Base-by-base conservation (phyloP, 208 protist genomes). In the Porcisia deanei region DNA sequence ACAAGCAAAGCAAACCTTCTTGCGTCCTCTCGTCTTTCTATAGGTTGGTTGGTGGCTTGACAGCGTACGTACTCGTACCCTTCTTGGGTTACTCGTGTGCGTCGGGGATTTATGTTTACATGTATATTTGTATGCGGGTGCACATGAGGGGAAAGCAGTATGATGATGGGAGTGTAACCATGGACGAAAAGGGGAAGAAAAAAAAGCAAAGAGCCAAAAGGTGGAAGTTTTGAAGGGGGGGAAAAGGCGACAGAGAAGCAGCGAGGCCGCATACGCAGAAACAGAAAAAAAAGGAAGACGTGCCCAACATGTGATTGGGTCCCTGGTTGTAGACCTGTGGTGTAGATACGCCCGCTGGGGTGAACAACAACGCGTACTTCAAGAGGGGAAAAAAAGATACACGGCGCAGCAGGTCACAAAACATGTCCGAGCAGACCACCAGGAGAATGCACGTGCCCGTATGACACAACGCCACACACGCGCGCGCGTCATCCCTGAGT, bases 141-240 rank as follows among this genome's bases (percentile, higher is more conserved):
- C 10, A 22, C 41, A 67, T 52, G 10, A 47, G 39, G 58, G 58
- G 10, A 20, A 10, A 20, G 22, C 18, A 67, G 20, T 22, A 18
- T 18, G 8, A 49, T 67, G 1, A 34, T 12, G 41, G 30, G 63
- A 22, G 47, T 67, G 16, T 20, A 30, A 5, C 8, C 63, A 37
- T 34, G 63, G 41, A 67, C 47, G 55, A 84, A 79, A 71, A 66
- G 73, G 77, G 3, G 37, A 49, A 69, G 49, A 18, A 37, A 8
- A 49, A 16, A 9, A 67, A 5, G 63, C 34, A 22, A 65, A 12
- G 47, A 52, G 47, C 8, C 10, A 5, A 12, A 52, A 52, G 10
- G 10, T 52, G 47, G 14, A 43, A 22, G 12, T 30, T 30, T 30
- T 30, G 34, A 39, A 6, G 34, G 60, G 22, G 41, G 18, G 8